These are phyloP conservation scores for Glomus cerebriforme DNA, from an alignment of 192 early-diverging fungal species.

Conservation along the genomic window DNA sequence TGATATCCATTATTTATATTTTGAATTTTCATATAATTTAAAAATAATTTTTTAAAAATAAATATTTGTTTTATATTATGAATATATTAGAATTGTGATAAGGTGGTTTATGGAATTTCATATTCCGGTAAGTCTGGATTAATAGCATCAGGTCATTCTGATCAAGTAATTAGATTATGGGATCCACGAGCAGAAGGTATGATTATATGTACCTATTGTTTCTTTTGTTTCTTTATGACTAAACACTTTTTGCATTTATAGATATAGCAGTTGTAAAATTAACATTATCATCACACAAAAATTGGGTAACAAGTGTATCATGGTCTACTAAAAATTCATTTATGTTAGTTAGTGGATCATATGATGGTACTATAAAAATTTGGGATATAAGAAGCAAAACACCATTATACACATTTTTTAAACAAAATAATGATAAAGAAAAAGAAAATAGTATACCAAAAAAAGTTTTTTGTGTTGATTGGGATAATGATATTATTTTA, in stretches of 20 bases:
- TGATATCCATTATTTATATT: background rate
- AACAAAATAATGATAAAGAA: constrained; percentile 23
- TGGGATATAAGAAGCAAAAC: constrained; percentile 94
- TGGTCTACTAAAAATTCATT: constrained; percentile 81
- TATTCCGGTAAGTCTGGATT: constrained; percentile 71
- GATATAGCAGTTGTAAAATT: constrained; percentile 79
- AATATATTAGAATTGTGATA: constrained; percentile 75
- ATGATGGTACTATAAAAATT: constrained; percentile 84
- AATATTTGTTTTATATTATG: too few species aligned
- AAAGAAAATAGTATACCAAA: constrained; percentile 42
- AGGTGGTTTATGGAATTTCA: constrained; percentile 73
- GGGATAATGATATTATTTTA: constrained; percentile 63
- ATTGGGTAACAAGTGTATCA: constrained; percentile 81
- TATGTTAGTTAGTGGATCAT: constrained; percentile 80
- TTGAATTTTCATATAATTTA: background rate
- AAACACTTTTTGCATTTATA: constrained; percentile 13
- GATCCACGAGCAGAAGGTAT: constrained; percentile 78
- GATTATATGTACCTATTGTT: background rate
- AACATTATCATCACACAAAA: constrained; percentile 73
- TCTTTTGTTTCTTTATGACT: background rate
- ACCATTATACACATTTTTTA: constrained; percentile 73
- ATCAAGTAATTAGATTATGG: constrained; percentile 84
- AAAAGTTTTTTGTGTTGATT: constrained; percentile 77
- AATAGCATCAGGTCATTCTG: constrained; percentile 87
- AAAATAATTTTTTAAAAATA: too few species aligned